Conservation (phyloP, 73 alveolate species). For the Durusdinium trenchii region DNA sequence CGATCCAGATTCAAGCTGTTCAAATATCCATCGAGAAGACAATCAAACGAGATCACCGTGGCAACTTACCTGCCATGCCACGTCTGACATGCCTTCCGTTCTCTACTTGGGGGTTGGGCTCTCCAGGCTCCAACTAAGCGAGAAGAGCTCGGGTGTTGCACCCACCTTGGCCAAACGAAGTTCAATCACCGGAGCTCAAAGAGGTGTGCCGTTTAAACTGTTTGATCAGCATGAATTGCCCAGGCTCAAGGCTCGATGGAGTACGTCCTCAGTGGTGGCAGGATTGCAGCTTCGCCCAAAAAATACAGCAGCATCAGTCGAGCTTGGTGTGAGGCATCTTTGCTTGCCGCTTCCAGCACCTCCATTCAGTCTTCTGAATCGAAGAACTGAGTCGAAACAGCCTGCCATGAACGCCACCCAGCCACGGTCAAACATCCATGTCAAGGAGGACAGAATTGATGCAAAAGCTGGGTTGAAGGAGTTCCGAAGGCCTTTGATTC, state of each 20-base stretch:
- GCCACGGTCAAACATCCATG: not conserved
- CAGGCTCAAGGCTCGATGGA: constrained; percentile 16
- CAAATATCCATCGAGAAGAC: too few species aligned
- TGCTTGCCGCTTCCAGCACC: constrained; percentile 33
- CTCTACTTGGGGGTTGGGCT: not conserved
- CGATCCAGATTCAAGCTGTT: too few species aligned
- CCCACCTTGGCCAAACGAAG: constrained; percentile 57
- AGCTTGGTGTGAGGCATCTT: not conserved
- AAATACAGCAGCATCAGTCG: not conserved
- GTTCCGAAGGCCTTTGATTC: not conserved
- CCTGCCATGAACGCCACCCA: not conserved
- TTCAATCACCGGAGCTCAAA: too few species aligned
- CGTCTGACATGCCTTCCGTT: too few species aligned
- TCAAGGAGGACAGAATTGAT: not conserved
- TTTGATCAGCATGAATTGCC: not conserved
- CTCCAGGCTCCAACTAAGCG: constrained; percentile 22
- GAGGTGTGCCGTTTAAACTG: too few species aligned
- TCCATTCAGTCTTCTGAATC: not conserved
- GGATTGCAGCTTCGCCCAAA: not conserved
- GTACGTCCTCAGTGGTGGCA: constrained; percentile 4
- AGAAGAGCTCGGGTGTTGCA: not conserved
- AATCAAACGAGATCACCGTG: too few species aligned
- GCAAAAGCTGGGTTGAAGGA: not conserved
- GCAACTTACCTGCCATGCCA: too few species aligned
- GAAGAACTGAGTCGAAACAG: constrained; percentile 11